Evolutionary conservation across 306 rosid species (phyloP).

Genomic region (Quercus glauca): DNA sequence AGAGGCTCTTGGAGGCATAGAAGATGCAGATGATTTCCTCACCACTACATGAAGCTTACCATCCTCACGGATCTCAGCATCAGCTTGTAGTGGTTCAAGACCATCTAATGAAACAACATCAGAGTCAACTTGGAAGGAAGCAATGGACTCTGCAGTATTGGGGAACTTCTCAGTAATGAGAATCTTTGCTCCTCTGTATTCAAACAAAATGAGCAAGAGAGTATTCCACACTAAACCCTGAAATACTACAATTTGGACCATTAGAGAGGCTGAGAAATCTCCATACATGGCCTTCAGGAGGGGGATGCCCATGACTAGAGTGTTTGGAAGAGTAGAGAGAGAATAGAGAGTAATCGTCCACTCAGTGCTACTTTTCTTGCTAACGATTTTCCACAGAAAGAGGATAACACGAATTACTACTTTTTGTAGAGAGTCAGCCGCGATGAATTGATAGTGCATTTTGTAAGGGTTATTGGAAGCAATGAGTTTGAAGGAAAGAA

Average conservation of each 20-base stretch:
- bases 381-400: background rate
- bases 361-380: conserved; percentile 9
- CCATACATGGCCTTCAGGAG: conserved; percentile 23
- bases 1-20: conserved; percentile 6
- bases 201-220: conserved; percentile 11
- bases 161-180: background rate
- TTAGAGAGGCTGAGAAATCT: background rate
- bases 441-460: conserved; percentile 1
- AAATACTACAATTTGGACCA: conserved; percentile 17
- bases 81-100: background rate
- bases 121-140: conserved; percentile 1
- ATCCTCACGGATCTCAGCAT: background rate
- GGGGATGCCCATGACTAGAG: conserved; percentile 20
- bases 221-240: conserved; percentile 15
- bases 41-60: conserved; percentile 18
- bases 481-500: conserved; percentile 9
- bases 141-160: background rate
- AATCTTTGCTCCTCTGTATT: conserved; percentile 22
- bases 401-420: background rate
- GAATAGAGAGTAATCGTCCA: conserved; percentile 18
- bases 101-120: conserved; percentile 4
- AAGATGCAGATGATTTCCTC: conserved; percentile 6
- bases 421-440: conserved; percentile 23
- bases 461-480: conserved; percentile 6
- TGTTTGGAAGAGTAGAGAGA: conserved; percentile 16